Conservation (phyloP, 2,329 filamentous ascomycete species). For the Aspergillus eucalypticola region DNA sequence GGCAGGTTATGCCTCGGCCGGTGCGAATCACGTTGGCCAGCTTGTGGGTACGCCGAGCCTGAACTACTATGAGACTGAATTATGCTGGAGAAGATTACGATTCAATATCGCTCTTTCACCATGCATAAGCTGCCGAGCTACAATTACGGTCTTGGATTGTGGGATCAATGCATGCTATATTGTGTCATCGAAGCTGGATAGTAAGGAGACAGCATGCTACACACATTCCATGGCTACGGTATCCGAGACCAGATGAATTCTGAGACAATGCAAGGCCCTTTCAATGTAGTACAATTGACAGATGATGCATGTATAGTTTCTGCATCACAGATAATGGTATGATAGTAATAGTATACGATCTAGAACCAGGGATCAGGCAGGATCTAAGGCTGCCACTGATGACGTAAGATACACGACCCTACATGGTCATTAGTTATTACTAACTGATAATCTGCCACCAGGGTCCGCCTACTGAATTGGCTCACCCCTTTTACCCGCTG, state of each 20-base stretch:
- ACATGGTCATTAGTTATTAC: not conserved
- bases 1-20: slow-evolving; percentile 10
- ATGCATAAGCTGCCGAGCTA: not conserved
- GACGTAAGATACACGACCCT: not conserved
- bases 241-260: too few species aligned
- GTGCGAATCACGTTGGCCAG: not conserved
- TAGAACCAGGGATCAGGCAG: not conserved
- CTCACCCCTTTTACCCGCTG: not conserved
- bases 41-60: not conserved
- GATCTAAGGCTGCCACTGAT: not conserved
- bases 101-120: too few species aligned
- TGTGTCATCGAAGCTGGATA: too few species aligned
- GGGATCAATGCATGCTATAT: too few species aligned
- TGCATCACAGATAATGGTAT: not conserved
- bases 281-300: too few species aligned
- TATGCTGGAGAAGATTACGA: not conserved
- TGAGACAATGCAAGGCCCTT: too few species aligned
- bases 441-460: not conserved
- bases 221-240: too few species aligned
- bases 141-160: not conserved
- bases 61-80: not conserved
- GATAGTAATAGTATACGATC: not conserved
- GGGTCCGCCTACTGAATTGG: not conserved
- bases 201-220: too few species aligned
- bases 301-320: not conserved